Evolutionary conservation across 257 asterid genomes (phyloP), one percentile per base, ranked within the genome.

Genomic region (Cynanchum wilfordii): DNA sequence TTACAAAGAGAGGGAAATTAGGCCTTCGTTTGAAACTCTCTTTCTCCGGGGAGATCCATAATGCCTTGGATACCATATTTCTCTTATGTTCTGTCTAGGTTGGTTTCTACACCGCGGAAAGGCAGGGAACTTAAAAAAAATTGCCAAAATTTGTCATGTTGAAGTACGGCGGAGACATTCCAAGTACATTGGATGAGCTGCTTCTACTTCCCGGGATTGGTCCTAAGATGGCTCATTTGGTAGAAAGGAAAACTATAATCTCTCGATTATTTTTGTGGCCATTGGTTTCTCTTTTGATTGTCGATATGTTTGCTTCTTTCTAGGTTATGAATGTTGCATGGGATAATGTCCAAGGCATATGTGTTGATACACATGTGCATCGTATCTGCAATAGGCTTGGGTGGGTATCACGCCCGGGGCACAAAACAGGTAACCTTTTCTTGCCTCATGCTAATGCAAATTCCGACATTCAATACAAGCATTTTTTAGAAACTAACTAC

Each of bases 191-290:
- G 78, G 92, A 90, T 68, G 97, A 82, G 78, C 81, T 95, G 84
- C 97, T 95, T 58, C 83, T 67, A 76, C 99, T 94, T 75, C 99
- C 99, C 0, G 99, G 99, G 66, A 91, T 94, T 42, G 99, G 99
- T 71, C 99, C 99, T 36, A 94, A 94, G 87, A 94, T 94, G 98
- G 99, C 99, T 80, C 99, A 94, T 86, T 85, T 94, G 84, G 99
- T 94, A 1, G 10, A 82, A 77, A 89, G 0, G 6, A 82, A 77
- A 89, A 33, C 10, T n/a, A 60, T 47, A 19, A 2, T 8, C 68
- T 30, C 15, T 78, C 40, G 19, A 60, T 66, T 17, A 27, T 47
- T 55, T 57, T 55, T 17, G 4, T 70, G 44, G 27, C 22, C 33
- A 36, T 10, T 47, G 55, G 67, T 57, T 71, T n/a, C 71, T 58